A percentile compares a stretch with the other conserved stretches of the same genome.
Conservation (phyloP, 2,329 filamentous ascomycete genomes). For the Drechslerella dactyloides region DNA sequence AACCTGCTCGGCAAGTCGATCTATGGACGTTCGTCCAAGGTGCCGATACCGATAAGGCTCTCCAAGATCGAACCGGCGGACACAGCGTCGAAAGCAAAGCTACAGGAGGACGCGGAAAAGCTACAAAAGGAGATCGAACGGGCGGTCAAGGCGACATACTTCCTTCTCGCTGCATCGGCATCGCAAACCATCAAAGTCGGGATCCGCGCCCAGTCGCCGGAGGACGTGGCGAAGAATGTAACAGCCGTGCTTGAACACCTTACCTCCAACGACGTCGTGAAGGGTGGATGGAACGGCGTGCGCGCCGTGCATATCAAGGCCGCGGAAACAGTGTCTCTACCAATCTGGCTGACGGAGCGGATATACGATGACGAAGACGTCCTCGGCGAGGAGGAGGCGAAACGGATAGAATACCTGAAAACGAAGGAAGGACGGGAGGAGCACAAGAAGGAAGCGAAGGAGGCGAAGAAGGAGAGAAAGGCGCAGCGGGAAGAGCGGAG, state of each 20-base stretch:
- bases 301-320: slow-evolving; percentile 88
- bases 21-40: slow-evolving; percentile 81
- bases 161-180: slow-evolving; percentile 77
- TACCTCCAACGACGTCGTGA: slow-evolving; percentile 64
- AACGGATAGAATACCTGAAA: slow-evolving; percentile 40
- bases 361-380: slow-evolving; percentile 86
- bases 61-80: slow-evolving; percentile 60
- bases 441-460: slow-evolving; percentile 61
- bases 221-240: slow-evolving; percentile 81
- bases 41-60: slow-evolving; percentile 82
- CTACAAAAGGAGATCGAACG: slow-evolving; percentile 81
- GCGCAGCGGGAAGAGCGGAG: slow-evolving; percentile 53
- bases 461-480: slow-evolving; percentile 60
- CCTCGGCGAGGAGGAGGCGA: slow-evolving; percentile 61
- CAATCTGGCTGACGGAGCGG: slow-evolving; percentile 93
- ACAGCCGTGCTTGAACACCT: slow-evolving; percentile 72
- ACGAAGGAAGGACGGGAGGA: slow-evolving; percentile 56
- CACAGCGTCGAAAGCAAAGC: slow-evolving; percentile 59
- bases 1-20: slow-evolving; percentile 87
- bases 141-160: slow-evolving; percentile 76
- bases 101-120: slow-evolving; percentile 58
- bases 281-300: slow-evolving; percentile 86
- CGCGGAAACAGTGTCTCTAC: slow-evolving; percentile 82
- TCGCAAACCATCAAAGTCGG: slow-evolving; percentile 83
- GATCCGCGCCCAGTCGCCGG: slow-evolving; percentile 73